A percentile compares a stretch with the other conserved stretches of the same genome.
Conservation (phyloP, 1,284 basidiomycete genomes). For the Fomitiporia mediterranea region DNA sequence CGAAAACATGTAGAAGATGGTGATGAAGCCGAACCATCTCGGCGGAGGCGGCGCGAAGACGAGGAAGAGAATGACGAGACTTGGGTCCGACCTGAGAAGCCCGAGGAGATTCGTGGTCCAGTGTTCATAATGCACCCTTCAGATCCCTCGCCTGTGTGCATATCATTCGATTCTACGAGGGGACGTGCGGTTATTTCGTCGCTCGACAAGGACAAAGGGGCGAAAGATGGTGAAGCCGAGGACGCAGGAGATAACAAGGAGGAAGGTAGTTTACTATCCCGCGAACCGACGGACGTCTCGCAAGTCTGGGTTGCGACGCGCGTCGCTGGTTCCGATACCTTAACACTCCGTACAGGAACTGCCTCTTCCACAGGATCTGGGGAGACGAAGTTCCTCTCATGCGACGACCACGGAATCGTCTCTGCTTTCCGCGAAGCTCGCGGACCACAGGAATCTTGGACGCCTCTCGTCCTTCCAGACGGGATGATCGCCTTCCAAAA, state of each 20-base stretch:
- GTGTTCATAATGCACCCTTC: conserved; percentile 78
- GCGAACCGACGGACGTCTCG: conserved; percentile 66
- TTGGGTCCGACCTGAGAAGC: conserved; percentile 72
- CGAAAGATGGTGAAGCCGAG: conserved; percentile 39
- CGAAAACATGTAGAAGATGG: conserved; percentile 58
- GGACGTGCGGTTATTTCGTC: conserved; percentile 60
- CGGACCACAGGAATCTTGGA: conserved; percentile 86
- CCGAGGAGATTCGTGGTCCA: conserved; percentile 75
- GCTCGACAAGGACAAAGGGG: conserved; percentile 53
- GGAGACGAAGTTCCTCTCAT: conserved; percentile 82
- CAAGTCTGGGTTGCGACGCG: conserved; percentile 86
- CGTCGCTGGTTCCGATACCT: conserved; percentile 72
- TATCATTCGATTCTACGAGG: conserved; percentile 76
- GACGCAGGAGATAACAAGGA: conserved; percentile 46
- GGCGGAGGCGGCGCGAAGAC: conserved; percentile 37
- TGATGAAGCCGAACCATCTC: conserved; percentile 40
- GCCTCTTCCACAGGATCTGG: conserved; percentile 51
- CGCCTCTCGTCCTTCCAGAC: conserved; percentile 66
- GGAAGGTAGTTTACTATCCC: conserved; percentile 20
- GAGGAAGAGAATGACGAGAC: conserved; percentile 64
- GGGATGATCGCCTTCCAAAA: conserved; percentile 83
- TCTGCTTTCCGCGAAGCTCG: conserved; percentile 79
- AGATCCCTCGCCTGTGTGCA: conserved; percentile 65
- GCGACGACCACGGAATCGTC: conserved; percentile 77
- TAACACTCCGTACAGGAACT: conserved; percentile 73